These are phyloP conservation scores for Leonotis leonurus DNA, from an alignment of 257 asterid genomes.

Conservation along the genomic window DNA sequence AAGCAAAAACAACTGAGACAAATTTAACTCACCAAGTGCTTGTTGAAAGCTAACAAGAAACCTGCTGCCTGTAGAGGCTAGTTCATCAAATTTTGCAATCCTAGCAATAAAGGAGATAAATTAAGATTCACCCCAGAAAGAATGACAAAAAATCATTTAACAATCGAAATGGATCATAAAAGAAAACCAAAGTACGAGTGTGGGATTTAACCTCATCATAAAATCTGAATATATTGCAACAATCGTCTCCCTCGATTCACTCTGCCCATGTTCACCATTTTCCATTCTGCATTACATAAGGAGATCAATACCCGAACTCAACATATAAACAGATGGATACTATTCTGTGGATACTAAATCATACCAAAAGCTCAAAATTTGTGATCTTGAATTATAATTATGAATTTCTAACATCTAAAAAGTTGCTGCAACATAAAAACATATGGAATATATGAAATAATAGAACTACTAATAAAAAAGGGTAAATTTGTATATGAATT, in stretches of 20 bases:
- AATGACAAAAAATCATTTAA: not conserved
- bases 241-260: conserved; percentile 20
- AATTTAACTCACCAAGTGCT: conserved; percentile 51
- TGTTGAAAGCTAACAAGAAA: conserved; percentile 59
- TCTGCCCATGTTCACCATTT: conserved; percentile 18
- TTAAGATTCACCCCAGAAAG: not conserved
- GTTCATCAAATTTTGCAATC: conserved; percentile 56
- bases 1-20: not conserved
- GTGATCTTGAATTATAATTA: too few relatives aligned
- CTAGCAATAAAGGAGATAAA: conserved; percentile 22
- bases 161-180: not conserved
- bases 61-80: conserved; percentile 42
- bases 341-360: too few relatives aligned
- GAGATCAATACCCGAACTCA: not conserved
- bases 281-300: conserved; percentile 35
- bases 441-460: too few relatives aligned
- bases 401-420: too few relatives aligned
- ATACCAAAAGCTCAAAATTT: too few relatives aligned
- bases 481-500: too few relatives aligned
- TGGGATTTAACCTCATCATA: conserved; percentile 46
- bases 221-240: conserved; percentile 40
- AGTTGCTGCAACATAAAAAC: too few relatives aligned
- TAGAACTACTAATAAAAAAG: too few relatives aligned
- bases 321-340: too few relatives aligned
- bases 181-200: not conserved